A percentile compares a stretch with the other conserved stretches of the same genome.
Evolutionary conservation across 2,329 filamentous ascomycete species (phyloP).

Genomic region (Diaporthe sp.): DNA sequence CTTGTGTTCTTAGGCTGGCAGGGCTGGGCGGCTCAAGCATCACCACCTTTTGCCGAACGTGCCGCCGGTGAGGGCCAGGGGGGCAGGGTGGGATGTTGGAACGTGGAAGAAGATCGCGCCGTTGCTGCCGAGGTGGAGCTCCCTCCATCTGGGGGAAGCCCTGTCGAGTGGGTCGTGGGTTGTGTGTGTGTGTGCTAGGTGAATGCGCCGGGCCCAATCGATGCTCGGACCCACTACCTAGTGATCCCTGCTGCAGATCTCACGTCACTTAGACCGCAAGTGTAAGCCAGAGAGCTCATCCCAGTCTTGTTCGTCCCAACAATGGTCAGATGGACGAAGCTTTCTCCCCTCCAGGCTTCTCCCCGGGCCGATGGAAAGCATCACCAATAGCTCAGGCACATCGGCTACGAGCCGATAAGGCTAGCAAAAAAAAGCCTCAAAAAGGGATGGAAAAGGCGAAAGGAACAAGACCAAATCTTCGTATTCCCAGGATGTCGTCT

Average conservation of each 20-base stretch:
- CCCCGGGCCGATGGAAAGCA: neutral
- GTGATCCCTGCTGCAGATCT: conserved; percentile 21
- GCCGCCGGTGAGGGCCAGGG: neutral
- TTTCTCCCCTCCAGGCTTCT: neutral
- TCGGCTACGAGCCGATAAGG: neutral
- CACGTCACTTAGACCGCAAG: conserved; percentile 10
- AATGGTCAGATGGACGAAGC: conserved; percentile 9
- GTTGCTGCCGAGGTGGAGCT: conserved; percentile 19
- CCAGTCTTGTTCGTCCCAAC: conserved; percentile 16
- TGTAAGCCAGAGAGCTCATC: neutral
- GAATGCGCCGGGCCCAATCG: neutral
- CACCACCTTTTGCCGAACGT: neutral
- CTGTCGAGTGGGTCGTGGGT: neutral
- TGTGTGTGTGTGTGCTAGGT: neutral
- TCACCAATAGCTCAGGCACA: neutral
- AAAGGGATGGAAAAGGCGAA: too few species aligned
- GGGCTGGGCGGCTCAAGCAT: neutral
- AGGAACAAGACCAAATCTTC: neutral
- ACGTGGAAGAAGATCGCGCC: neutral
- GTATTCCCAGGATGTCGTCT: conserved; percentile 6
- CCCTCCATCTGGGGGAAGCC: conserved; percentile 4
- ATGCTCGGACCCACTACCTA: neutral
- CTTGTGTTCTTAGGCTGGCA: neutral
- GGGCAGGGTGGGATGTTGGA: neutral
- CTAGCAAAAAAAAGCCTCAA: neutral